These are phyloP conservation scores for Westerdykella ornata DNA, from an alignment of 2,329 filamentous ascomycete species.

Conservation along the genomic window DNA sequence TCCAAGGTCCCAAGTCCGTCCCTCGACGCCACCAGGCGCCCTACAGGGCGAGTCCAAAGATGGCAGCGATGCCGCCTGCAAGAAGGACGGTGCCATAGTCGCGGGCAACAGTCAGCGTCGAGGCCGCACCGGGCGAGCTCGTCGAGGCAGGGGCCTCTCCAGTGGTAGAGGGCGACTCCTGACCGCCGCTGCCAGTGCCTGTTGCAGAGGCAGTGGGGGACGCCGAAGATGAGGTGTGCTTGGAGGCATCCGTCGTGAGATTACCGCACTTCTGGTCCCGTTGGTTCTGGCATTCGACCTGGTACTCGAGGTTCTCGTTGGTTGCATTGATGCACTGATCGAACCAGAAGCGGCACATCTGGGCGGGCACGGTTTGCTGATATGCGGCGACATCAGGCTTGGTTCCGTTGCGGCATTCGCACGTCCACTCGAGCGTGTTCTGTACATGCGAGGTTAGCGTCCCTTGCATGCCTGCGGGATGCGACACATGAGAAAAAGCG, in stretches of 20 bases:
- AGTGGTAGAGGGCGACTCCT: constrained; percentile 25
- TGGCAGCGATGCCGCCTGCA: constrained; percentile 48
- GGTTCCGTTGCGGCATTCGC: constrained; percentile 52
- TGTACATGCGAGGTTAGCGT: constrained; percentile 28
- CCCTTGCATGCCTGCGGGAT: too few relatives aligned
- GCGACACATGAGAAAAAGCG: too few relatives aligned
- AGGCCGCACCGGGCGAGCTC: constrained; percentile 39
- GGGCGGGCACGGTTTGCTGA: constrained; percentile 53
- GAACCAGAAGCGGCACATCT: constrained; percentile 51
- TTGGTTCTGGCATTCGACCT: constrained; percentile 42
- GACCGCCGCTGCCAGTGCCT: constrained; percentile 13
- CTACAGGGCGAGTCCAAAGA: constrained; percentile 55
- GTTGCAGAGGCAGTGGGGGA: constrained; percentile 23
- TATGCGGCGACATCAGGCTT: constrained; percentile 52
- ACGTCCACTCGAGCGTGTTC: constrained; percentile 49
- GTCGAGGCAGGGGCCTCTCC: constrained; percentile 21
- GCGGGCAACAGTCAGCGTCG: constrained; percentile 40
- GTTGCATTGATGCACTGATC: constrained; percentile 36
- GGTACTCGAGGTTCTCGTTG: constrained; percentile 33
- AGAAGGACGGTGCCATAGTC: constrained; percentile 49
- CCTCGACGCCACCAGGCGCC: constrained; percentile 4
- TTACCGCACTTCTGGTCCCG: constrained; percentile 47
- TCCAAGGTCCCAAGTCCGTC: constrained; percentile 1
- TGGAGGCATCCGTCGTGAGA: constrained; percentile 32
- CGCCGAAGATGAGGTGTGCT: constrained; percentile 9